Evolutionary conservation across 2,329 filamentous ascomycete genomes (phyloP).

Genomic region (Aspergillus latus): DNA sequence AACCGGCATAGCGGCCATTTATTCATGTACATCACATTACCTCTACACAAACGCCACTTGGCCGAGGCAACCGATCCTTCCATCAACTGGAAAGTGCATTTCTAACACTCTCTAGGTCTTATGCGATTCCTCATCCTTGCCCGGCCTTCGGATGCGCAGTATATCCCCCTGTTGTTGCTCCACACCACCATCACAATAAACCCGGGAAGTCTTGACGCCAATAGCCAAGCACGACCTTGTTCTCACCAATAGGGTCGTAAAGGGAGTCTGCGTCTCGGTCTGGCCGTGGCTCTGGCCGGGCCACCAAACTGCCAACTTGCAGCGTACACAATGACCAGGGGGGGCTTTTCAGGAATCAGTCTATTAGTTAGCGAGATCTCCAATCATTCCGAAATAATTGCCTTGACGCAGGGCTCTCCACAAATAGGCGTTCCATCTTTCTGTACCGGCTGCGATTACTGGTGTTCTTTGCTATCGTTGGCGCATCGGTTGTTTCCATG

Average conservation of each 20-base stretch:
- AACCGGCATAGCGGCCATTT: background rate
- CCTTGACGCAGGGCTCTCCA: constrained; percentile 10
- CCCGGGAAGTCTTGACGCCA: constrained; percentile 19
- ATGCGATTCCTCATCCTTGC: background rate
- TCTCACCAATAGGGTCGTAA: constrained; percentile 20
- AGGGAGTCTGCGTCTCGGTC: constrained; percentile 9
- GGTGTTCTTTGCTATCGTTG: constrained; percentile 5
- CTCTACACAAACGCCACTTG: constrained; percentile 1
- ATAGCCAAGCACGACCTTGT: constrained; percentile 10
- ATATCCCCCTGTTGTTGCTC: constrained; percentile 4
- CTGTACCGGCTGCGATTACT: constrained; percentile 6
- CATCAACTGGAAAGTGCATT: background rate
- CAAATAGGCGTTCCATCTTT: constrained; percentile 11
- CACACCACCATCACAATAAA: constrained; percentile 5
- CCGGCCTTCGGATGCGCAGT: background rate
- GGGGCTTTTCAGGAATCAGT: background rate
- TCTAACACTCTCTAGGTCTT: constrained; percentile 1
- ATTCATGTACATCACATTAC: background rate
- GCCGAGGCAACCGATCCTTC: constrained; percentile 4
- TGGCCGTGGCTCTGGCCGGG: constrained; percentile 14
- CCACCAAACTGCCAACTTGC: constrained; percentile 4
- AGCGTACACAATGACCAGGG: constrained; percentile 6
- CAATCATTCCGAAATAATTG: background rate
- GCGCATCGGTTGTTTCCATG: constrained; percentile 13
- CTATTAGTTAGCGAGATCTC: constrained; percentile 1